Base-by-base conservation (phyloP, 768 basidiomycete species). In the Pilatotrama ljubarskyi region DNA sequence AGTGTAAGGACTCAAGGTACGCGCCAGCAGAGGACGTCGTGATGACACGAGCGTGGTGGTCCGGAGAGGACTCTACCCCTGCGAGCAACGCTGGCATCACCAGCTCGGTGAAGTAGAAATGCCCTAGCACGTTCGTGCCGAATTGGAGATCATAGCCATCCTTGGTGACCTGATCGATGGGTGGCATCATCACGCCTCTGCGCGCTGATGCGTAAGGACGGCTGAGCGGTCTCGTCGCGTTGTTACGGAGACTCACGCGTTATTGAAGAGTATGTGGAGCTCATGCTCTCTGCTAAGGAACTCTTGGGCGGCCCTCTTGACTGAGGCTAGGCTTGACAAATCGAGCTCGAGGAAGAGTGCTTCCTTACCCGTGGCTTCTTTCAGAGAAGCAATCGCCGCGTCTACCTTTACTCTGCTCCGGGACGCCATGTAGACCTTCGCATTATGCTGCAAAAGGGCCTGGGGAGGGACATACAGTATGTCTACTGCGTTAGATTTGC, bases 401-500 rank as follows among this genome's bases (percentile, higher is more conserved):
- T 78, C 72, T 0, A 78, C 75, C 62, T 81, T 87, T 25, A 72
- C 69, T 53, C 71, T 64, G 58, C 68, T 79, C 13, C 88, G 79
- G 5, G 76, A 72, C 0, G 82, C 84, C 41, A 90, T 53, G 66
- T 91, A 90, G 0, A 90, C 87, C 54, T 81, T 87, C 9, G 87
- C 87, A 66, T 86, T 82, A 64, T 82, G 83, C 17, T 66, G 50
- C n/a, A 90, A 73, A 4, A 88, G 77, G 3, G 73, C 79, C 82
- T 85, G 50, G 55, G n/a, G 14, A 8, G 22, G 18, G 20, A 24
- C 20, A 51, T 2, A 20, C n/a, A n/a, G n/a, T n/a, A 51, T 7
- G 25, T 48, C 26, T 6, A 5, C 4, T 35, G 9, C 18, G 35
- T 8, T 8, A 20, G 17, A 18, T 50, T 9, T 36, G 29, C 32